Base-by-base conservation (phyloP, 495 filamentous ascomycete species). In the Rusavskia elegans region DNA sequence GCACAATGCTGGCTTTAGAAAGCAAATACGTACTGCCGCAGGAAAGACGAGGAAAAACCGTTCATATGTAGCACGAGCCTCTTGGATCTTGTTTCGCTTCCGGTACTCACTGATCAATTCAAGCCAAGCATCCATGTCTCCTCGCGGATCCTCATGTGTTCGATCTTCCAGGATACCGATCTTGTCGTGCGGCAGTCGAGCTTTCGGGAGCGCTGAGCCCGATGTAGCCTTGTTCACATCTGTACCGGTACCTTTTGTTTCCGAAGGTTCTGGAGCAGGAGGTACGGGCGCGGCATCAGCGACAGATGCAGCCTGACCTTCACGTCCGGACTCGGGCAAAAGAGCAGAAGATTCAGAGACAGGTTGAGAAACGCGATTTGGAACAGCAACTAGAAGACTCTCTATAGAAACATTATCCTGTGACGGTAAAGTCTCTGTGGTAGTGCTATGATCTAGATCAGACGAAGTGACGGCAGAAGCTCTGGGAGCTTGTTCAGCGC, bases 61-160 rank as follows among this genome's bases (percentile, higher is more conserved):
- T 50, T 95, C 85, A 60, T 89, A 97, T 19, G 82, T 78, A 50
- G 74, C 75, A 50, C 92, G 82, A 19, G 83, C 80, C 57, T 88
- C 85, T 51, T 90, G 84, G 50, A 88, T 65, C 64, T 89, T 88
- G 63, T 81, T 80, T 58, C 85, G 85, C 60, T 78, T 76, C 57
- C 81, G 81, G 63, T 95, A 82, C 66, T 97, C 89, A 55, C 74
- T 74, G 64, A 98, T 89, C 60, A 98, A 72, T 52, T 75, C 74
- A 58, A 89, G 66, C 92, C 92, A 98, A 16, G 90, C 87, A 46
- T 89, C 80, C 57, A 90, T 73, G 61, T 96, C 92, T 55, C 89
- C 92, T 53, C 83, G 80, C 27, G 93, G 86, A 63, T 97, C 92
- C 57, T 96, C 86, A 54, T 79, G 79, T 61, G 95, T 83, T 55